Conservation (phyloP, 345 rosid species). For the Nephelium lappaceum region DNA sequence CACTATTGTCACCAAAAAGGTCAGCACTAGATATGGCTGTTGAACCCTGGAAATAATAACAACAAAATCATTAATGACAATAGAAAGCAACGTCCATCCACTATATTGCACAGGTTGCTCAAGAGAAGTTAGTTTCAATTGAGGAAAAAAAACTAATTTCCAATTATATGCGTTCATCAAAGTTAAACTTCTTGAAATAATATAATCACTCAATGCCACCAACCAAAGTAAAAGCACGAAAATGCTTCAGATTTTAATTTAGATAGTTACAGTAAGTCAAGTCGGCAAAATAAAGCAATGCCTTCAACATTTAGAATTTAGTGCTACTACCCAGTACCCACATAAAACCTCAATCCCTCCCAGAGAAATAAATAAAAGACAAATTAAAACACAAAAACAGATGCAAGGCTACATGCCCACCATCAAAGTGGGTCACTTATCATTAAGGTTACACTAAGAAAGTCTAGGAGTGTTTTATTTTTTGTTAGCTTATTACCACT, state of each 20-base stretch:
- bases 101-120: neutral
- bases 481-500: neutral
- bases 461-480: neutral
- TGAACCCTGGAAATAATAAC: conserved; percentile 58
- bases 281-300: neutral
- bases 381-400: neutral
- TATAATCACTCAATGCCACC: neutral
- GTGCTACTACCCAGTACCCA: neutral
- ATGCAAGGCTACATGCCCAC: neutral
- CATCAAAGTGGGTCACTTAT: neutral
- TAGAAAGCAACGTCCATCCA: neutral
- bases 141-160: neutral
- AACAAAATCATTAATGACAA: conserved; percentile 4
- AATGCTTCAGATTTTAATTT: neutral
- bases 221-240: neutral
- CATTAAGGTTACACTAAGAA: neutral
- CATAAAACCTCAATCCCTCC: neutral
- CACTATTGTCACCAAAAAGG: conserved; percentile 66
- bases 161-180: neutral
- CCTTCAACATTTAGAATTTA: neutral
- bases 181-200: neutral
- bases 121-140: neutral
- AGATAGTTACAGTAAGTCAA: neutral
- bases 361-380: neutral
- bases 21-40: conserved; percentile 95